Evolutionary conservation across 148 eudicot species (phyloP).

Genomic region (Heliosperma pusillum): DNA sequence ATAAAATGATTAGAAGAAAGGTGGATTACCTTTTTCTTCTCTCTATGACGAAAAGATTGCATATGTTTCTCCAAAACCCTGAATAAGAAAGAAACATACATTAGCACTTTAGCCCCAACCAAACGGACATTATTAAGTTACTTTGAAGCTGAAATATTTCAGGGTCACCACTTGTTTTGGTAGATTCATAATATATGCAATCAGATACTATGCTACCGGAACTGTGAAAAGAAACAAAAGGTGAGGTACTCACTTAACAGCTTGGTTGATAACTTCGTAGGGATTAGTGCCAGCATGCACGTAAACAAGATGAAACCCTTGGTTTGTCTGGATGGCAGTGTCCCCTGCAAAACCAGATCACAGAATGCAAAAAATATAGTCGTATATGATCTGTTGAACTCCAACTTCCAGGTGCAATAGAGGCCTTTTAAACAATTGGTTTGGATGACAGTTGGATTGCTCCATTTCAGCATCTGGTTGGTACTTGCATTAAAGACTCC

Average conservation of each 20-base stretch:
- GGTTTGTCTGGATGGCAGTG: constrained; percentile 63
- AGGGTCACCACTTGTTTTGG: not conserved
- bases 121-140: not conserved
- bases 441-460: constrained; percentile 11
- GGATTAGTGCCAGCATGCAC: constrained; percentile 89
- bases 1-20: not conserved
- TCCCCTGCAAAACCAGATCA: constrained; percentile 59
- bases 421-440: constrained; percentile 17
- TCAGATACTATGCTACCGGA: not conserved
- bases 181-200: not conserved
- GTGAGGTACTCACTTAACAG: constrained; percentile 63
- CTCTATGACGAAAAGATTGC: constrained; percentile 85
- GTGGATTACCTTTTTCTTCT: constrained; percentile 70
- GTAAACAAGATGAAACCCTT: constrained; percentile 76
- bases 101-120: not conserved
- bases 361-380: constrained; percentile 30
- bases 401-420: constrained; percentile 21
- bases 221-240: constrained; percentile 13
- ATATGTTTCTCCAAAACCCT: constrained; percentile 87
- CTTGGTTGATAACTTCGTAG: constrained; percentile 68
- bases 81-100: constrained; percentile 15
- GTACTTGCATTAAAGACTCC: constrained; percentile 11
- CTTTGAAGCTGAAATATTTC: not conserved
- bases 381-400: constrained; percentile 33
- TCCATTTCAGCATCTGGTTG: constrained; percentile 16